These are phyloP conservation scores for Athelia sp. DNA, from an alignment of 1,284 basidiomycete species.

Conservation along the genomic window DNA sequence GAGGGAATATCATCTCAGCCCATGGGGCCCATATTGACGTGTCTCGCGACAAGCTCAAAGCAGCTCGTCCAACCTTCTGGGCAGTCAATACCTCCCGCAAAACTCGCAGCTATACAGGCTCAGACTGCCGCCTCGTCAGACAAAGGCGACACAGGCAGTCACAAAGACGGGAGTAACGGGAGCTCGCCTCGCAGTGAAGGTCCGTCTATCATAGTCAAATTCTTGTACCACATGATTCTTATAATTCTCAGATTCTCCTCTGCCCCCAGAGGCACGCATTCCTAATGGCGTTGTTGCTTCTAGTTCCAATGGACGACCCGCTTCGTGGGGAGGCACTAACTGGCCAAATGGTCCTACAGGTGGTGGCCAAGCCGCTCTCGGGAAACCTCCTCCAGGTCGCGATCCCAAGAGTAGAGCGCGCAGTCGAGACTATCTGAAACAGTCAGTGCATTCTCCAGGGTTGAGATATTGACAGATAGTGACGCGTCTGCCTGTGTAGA, in stretches of 20 bases:
- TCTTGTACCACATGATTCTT: background rate
- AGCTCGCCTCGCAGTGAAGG: conserved; percentile 82
- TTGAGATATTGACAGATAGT: background rate
- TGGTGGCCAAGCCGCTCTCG: conserved; percentile 41
- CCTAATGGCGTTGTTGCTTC: conserved; percentile 48
- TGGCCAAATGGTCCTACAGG: conserved; percentile 37
- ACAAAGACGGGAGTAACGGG: conserved; percentile 71
- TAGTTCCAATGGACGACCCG: conserved; percentile 39
- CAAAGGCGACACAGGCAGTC: conserved; percentile 65
- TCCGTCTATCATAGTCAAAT: conserved; percentile 23
- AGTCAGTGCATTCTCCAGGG: conserved; percentile 46
- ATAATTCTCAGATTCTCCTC: conserved; percentile 54
- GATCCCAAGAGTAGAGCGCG: conserved; percentile 93
- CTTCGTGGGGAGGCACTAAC: conserved; percentile 53
- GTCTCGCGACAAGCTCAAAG: conserved; percentile 60
- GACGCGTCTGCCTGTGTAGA: conserved; percentile 34
- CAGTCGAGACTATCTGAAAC: conserved; percentile 96
- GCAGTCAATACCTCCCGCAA: conserved; percentile 51
- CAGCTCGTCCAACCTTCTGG: conserved; percentile 59
- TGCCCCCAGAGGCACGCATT: conserved; percentile 59
- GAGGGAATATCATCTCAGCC: conserved; percentile 21
- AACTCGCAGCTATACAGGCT: conserved; percentile 53
- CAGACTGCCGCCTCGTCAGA: conserved; percentile 44
- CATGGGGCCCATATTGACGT: conserved; percentile 20
- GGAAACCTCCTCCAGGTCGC: conserved; percentile 71